Percentiles rank a stretch among this genome's conserved stretches.
Conservation (phyloP, 352 stramenopile species). For the Phytopythium mirpurense region DNA sequence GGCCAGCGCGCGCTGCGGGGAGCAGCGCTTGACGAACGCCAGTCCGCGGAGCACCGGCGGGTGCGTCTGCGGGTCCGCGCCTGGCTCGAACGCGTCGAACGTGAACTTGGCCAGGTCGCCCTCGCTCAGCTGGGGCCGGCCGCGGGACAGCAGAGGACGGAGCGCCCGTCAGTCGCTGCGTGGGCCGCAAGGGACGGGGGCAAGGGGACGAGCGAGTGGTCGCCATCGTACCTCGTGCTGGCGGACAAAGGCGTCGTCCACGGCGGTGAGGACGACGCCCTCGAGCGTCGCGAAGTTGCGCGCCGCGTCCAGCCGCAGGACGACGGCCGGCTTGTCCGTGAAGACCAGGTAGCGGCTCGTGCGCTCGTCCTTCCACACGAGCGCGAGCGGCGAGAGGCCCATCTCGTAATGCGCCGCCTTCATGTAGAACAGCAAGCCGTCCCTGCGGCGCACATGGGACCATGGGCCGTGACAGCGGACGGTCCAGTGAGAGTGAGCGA, state of each 20-base stretch:
- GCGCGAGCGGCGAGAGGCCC: constrained; percentile 74
- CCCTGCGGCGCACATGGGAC: constrained; percentile 40
- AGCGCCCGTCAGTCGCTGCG: neutral
- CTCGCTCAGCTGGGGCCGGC: constrained; percentile 57
- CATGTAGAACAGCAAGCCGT: constrained; percentile 89
- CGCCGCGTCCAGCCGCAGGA: constrained; percentile 49
- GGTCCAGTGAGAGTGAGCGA: no score
- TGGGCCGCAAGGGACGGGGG: neutral
- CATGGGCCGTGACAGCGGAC: no score
- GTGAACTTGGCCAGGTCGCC: constrained; percentile 78
- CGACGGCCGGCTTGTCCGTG: constrained; percentile 65
- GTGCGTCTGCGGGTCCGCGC: constrained; percentile 30
- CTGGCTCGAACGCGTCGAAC: constrained; percentile 59
- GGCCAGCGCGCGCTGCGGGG: constrained; percentile 69
- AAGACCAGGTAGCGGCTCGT: constrained; percentile 83
- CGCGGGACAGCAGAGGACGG: neutral
- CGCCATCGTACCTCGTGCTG: constrained; percentile 50
- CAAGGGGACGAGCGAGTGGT: neutral
- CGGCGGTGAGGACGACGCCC: constrained; percentile 49
- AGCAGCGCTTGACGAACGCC: constrained; percentile 68
- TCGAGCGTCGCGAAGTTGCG: constrained; percentile 67
- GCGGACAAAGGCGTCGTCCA: constrained; percentile 40
- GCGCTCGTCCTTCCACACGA: constrained; percentile 88
- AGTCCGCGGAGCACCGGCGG: constrained; percentile 48
- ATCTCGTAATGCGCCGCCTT: constrained; percentile 89